Evolutionary conservation across 169 alveolate species (phyloP).

Genomic region (Plasmodium knowlesi): DNA sequence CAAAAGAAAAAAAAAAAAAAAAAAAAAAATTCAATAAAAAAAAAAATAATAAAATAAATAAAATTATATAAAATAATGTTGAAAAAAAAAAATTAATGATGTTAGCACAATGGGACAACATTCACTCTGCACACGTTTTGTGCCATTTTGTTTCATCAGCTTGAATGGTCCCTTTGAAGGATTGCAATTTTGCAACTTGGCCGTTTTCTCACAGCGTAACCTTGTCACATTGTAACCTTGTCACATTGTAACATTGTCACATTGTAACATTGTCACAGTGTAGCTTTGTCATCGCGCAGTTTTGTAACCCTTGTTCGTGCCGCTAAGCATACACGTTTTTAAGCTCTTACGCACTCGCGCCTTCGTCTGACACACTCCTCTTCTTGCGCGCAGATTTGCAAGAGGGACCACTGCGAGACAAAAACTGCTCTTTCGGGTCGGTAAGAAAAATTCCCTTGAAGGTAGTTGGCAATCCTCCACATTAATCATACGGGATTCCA

Average conservation of each 20-base stretch:
- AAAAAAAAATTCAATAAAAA: background rate
- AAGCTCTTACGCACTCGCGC: background rate
- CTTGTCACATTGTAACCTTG: background rate
- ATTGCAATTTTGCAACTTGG: constrained; percentile 1
- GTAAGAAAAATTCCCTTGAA: background rate
- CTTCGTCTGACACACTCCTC: background rate
- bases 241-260: no score
- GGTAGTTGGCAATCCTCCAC: background rate
- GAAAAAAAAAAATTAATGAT: background rate
- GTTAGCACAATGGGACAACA: background rate
- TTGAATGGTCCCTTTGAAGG: background rate
- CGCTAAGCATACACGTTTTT: background rate
- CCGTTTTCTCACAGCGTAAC: background rate
- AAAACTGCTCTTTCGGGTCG: background rate
- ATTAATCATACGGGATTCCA: background rate
- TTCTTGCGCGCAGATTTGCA: background rate
- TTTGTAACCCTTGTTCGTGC: background rate
- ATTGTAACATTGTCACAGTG: background rate
- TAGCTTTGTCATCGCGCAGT: background rate
- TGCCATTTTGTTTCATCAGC: background rate
- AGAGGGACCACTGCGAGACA: background rate
- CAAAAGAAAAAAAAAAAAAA: constrained; percentile 2
- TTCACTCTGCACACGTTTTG: background rate
- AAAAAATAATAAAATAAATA: background rate
- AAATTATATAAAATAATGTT: background rate